Base-by-base conservation (phyloP, 2,329 filamentous ascomycete genomes). In the Xylaria sp. region DNA sequence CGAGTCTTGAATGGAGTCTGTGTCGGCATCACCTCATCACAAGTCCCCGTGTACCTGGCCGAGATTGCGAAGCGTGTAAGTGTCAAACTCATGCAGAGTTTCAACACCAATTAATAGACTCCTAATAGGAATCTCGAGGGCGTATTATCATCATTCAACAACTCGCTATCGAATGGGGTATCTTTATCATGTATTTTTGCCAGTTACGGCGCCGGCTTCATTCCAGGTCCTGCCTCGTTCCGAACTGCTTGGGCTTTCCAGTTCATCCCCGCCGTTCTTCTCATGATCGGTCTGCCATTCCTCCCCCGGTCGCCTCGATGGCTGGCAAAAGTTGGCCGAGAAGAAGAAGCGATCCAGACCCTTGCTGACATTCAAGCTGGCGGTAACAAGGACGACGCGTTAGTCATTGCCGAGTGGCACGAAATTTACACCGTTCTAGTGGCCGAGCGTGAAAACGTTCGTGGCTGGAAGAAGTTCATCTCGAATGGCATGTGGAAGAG, bases 111-210 rank as follows among this genome's bases (percentile, higher is more conserved):
- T n/a, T 65, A 65, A 31, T 68, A 31, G 45, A 29, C 3, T 83
- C 81, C n/a, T n/a, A n/a, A n/a, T 72, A 76, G 73, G 73, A 74
- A 58, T 61, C 66, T 49, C 85, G 90, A 68, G 90, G 90, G 17
- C 85, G 88, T 49, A 83, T 94, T 38, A 89, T 94, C 17, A 88
- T 90, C 59, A 85, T 87, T 49, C 90, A 93, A 76, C 91, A 93
- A 77, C 90, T 90, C 82, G 89, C 90, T 29, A 93, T 94, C 67
- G 91, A 91, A 70, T 91, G 84, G 84, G 89, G 87, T 69, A 90
- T 90, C 70, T 75, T 90, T 65, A 89, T 90, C 78, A 90, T 91
- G 87, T 91, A 90, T 81, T 89, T n/a, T 88, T 75, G 86, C 91
- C 77, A 85, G 85, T 25, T 86, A 89, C 73, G 91, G 89, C 25